A percentile compares a stretch with the other conserved stretches of the same genome.
These are phyloP conservation scores for Berkeleyomyces basicola DNA, from an alignment of 2,329 filamentous ascomycete genomes.

Conservation along the genomic window DNA sequence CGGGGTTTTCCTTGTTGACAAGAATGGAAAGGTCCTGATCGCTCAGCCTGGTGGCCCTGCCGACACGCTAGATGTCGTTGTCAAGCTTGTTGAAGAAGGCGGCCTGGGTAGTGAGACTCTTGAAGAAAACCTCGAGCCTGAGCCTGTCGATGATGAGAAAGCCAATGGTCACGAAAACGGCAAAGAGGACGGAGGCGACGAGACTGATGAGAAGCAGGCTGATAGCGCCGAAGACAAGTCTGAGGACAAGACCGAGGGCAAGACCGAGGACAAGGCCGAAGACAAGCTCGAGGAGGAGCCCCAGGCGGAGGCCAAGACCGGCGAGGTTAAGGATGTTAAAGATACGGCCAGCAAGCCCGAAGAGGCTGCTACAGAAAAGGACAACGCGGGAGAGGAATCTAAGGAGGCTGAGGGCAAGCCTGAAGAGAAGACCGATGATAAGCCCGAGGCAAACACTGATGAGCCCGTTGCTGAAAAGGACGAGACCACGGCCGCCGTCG, in stretches of 20 bases:
- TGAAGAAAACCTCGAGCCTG: conserved; percentile 13
- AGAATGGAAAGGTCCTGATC: conserved; percentile 63
- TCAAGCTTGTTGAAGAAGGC: conserved; percentile 45
- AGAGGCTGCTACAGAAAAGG: not conserved
- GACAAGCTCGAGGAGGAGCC: conserved; percentile 10
- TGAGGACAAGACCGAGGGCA: conserved; percentile 6
- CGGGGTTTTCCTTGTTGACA: conserved; percentile 77
- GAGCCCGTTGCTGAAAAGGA: not conserved
- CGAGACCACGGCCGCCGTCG: not conserved
- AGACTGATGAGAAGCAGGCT: conserved; percentile 18
- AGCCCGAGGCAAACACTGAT: not conserved
- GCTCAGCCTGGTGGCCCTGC: conserved; percentile 51
- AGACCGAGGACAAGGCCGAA: not conserved
- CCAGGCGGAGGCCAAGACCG: not conserved
- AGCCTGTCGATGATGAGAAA: not conserved
- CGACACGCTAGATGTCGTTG: conserved; percentile 60
- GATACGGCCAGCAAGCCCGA: not conserved
- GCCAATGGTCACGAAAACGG: not conserved
- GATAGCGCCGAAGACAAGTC: not conserved
- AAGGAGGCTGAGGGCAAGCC: conserved; percentile 14
- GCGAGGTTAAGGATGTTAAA: not conserved
- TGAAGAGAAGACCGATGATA: conserved; percentile 3
- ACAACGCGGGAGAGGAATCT: conserved; percentile 6
- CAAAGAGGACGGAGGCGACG: conserved; percentile 13
- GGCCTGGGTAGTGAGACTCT: not conserved